Base-by-base conservation (phyloP, 2,329 filamentous ascomycete species). In the Talaromyces albobiverticillius region DNA sequence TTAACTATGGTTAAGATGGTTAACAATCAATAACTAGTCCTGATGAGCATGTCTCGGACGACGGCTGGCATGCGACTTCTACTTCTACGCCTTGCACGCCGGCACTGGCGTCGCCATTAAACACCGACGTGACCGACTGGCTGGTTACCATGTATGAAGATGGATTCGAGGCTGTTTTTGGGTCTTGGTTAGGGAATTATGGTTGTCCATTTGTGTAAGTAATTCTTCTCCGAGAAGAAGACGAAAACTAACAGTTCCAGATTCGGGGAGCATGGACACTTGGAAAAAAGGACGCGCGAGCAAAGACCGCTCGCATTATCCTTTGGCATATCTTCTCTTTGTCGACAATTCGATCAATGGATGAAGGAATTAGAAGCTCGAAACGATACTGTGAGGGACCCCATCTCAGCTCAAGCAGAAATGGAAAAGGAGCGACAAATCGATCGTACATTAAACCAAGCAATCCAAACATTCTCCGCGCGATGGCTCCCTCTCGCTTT, bases 201-300 rank as follows among this genome's bases (percentile, higher is more conserved):
- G 69, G 73, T 51, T 74, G 71, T 55, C 74, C 74, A 13, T 75
- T 76, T 46, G 55, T 72, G 71, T 76, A 61, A 16, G 72, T 61
- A 42, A 22, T 23, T 41, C 23, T 53, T 53, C 9, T 49, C 51
- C 11, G 51, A 22, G 11, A 2, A 53, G 50, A 11, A 32, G 23
- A 22, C 25, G 11, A 45, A 13, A 9, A 14, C 5, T 26, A 4
- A 16, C 9, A 32, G 13, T 25, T n/a, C n/a, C n/a, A 57, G 56
- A 8, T 51, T 50, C 45, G 45, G 50, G 23, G 47, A 59, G 26
- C 47, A 55, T 22, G 14, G 26, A n/a, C n/a, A n/a, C n/a, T n/a
- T 25, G 20, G 25, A 10, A 51, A 36, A 11, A 51, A 54, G 10
- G 48, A 53, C 10, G 45, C 49, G 8, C 47, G 42, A 9, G 26